Evolutionary conservation across 2,329 filamentous ascomycete genomes (phyloP), one percentile per base, ranked within the genome.

Genomic region (Xylariaceae sp.): DNA sequence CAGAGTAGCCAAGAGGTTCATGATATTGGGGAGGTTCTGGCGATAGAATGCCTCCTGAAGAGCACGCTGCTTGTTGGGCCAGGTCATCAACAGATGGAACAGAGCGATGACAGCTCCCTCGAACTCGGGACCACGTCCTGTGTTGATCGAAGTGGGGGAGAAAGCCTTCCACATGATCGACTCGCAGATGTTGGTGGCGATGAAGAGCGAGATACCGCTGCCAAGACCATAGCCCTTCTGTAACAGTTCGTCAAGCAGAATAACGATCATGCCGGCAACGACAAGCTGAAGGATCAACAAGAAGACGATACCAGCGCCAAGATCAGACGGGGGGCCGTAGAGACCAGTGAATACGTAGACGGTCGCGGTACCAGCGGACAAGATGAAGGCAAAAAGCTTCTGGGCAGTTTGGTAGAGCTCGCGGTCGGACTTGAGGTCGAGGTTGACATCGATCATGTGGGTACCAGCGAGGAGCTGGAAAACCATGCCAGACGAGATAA

Each of bases 121-220:
- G 60, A 97, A 98, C 72, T 98, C 92, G 58, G 94, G 94, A 46
- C 92, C 92, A 78, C 92, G 88, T 55, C 92, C 92, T 52, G 94
- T 98, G 79, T 98, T 98, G 74, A 97, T 94, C 63, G 92, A 97
- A 45, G 89, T 97, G 41, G 94, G 94, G 37, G 90, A 97, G 77
- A 98, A 97, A 36, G 94, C 92, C 78, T 96, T 96, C 92, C 92
- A 98, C 73, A 98, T 85, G 67, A 98, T 98, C 41, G 90, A 96
- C 76, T 98, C 92, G 86, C 92, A 98, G 62, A 98, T 97, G 79
- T 97, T 97, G 74, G 92, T 98, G 54, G 92, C 92, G 64, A 98
- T 98, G 78, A 98, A 98, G 50, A 98, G 85, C 33, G 90, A 97
- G 66, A 98, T 98, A 71, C 92, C 92, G 63, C 87, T 94, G 69